Evolutionary conservation across 2,329 filamentous ascomycete genomes (phyloP).

Genomic region (Xenoacremonium recifei): DNA sequence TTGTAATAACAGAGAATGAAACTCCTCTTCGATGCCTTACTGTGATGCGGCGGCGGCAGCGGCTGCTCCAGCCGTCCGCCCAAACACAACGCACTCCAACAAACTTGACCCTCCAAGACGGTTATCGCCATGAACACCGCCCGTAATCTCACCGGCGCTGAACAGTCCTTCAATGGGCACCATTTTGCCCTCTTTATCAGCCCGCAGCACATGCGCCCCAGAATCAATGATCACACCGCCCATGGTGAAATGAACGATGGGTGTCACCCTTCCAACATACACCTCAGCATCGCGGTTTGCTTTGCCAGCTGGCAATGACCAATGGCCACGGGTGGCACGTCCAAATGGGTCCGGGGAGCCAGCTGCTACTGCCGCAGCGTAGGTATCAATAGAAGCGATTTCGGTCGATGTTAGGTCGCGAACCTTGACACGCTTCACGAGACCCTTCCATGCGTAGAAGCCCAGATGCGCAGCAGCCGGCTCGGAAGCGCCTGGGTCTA

Average conservation of each 20-base stretch:
- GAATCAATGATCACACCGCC: constrained; percentile 59
- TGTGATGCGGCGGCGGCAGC: too few relatives aligned
- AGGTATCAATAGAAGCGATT: constrained; percentile 45
- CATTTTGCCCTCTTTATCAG: constrained; percentile 29
- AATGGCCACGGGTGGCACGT: constrained; percentile 52
- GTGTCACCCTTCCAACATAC: constrained; percentile 59
- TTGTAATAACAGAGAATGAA: too few relatives aligned
- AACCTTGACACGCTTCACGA: constrained; percentile 56
- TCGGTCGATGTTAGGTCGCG: constrained; percentile 43
- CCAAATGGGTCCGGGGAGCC: constrained; percentile 43
- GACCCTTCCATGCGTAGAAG: constrained; percentile 62
- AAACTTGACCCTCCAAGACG: constrained; percentile 60
- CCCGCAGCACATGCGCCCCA: constrained; percentile 47
- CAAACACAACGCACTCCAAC: constrained; percentile 64
- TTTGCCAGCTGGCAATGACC: constrained; percentile 45
- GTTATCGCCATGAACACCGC: constrained; percentile 63
- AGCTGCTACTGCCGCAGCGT: constrained; percentile 43
- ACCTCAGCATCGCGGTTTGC: constrained; percentile 50
- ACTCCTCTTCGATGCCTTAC: too few relatives aligned
- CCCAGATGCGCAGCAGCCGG: constrained; percentile 55
- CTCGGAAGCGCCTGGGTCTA: constrained; percentile 57
- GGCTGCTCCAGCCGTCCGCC: constrained; percentile 50
- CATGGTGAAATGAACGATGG: constrained; percentile 67
- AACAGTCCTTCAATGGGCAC: constrained; percentile 54
- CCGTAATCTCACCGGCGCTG: constrained; percentile 64